A percentile compares a stretch with the other conserved stretches of the same genome.
phyloP scores from a whole-genome alignment of 1,284 basidiomycete species.

The Ceratobasidium sp. region DNA sequence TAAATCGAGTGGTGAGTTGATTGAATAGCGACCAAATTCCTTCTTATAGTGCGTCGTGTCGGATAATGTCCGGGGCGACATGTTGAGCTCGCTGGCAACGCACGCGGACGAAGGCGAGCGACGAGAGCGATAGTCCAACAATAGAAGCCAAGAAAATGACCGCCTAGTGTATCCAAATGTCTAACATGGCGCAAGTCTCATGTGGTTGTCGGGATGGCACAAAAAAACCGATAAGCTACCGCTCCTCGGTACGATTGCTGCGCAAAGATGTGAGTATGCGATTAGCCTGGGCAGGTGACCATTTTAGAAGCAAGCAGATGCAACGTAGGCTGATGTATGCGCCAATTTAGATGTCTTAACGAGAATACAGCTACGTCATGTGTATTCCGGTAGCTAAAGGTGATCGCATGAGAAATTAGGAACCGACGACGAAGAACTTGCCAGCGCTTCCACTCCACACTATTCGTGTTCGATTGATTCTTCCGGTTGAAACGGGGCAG shows the following conservation, averaged over 20 bases:
- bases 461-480: constrained; percentile 6
- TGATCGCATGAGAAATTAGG: constrained; percentile 17
- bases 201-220: neutral
- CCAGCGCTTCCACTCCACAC: constrained; percentile 22
- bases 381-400: neutral
- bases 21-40: neutral
- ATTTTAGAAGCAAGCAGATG: neutral
- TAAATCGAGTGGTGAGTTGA: constrained; percentile 1
- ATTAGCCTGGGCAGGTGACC: constrained; percentile 12
- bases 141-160: neutral
- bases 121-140: neutral
- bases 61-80: neutral
- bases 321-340: neutral
- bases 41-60: neutral
- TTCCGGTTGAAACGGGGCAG: constrained; percentile 11
- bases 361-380: neutral
- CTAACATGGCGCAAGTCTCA: neutral
- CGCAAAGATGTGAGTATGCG: neutral
- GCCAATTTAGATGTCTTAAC: neutral
- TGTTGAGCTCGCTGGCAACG: neutral
- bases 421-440: neutral
- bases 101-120: neutral
- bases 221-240: constrained; percentile 16
- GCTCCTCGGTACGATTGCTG: neutral
- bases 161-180: neutral